These are phyloP conservation scores for Exutisphaerella laricina DNA, from an alignment of 2,329 filamentous ascomycete genomes.

Conservation along the genomic window DNA sequence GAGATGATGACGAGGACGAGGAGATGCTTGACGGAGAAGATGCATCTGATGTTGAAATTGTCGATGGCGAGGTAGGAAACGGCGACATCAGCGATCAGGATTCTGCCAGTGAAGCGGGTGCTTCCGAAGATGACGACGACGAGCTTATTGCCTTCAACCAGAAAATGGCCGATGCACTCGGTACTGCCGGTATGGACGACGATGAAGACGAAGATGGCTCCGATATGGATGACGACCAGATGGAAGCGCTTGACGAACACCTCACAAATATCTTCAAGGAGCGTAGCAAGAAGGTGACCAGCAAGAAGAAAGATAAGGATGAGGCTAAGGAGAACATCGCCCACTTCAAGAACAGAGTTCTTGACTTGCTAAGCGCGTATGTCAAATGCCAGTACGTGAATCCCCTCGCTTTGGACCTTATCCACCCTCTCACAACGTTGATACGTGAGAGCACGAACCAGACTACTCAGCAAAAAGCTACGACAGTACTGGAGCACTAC, in stretches of 20 bases:
- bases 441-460: conserved; percentile 72
- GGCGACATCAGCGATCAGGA: conserved; percentile 26
- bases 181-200: conserved; percentile 56
- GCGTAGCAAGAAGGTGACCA: conserved; percentile 52
- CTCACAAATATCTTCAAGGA: conserved; percentile 81
- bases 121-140: conserved; percentile 37
- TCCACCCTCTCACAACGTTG: conserved; percentile 71
- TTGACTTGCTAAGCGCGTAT: conserved; percentile 82
- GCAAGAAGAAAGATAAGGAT: conserved; percentile 77
- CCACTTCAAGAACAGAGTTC: conserved; percentile 89
- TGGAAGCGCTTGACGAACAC: conserved; percentile 81
- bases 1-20: conserved; percentile 32
- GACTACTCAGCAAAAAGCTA: conserved; percentile 67
- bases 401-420: conserved; percentile 59
- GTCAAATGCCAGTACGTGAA: conserved; percentile 70
- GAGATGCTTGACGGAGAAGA: conserved; percentile 35
- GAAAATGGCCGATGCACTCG: conserved; percentile 70
- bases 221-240: conserved; percentile 94
- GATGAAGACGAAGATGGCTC: conserved; percentile 58
- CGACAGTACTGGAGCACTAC: conserved; percentile 65
- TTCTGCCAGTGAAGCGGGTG: conserved; percentile 21
- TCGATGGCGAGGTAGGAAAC: conserved; percentile 26
- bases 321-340: conserved; percentile 83
- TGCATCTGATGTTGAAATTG: conserved; percentile 33
- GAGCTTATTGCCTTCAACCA: conserved; percentile 63